These are phyloP conservation scores for Graphiopsis chlorocephala DNA, from an alignment of 2,329 filamentous ascomycete species.

Conservation along the genomic window DNA sequence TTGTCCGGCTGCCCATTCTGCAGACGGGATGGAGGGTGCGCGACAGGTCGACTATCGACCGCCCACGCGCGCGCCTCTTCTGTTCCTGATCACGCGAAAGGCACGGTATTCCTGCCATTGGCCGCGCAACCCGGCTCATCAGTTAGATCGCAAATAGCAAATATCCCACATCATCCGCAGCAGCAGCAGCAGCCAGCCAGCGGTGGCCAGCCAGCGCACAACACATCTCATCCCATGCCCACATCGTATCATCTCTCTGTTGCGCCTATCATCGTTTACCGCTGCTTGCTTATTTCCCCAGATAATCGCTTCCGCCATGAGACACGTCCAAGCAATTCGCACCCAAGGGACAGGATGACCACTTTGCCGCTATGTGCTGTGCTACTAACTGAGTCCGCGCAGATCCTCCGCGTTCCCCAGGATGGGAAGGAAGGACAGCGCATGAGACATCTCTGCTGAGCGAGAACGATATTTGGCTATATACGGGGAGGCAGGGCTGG, in stretches of 20 bases:
- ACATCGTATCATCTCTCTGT: neutral
- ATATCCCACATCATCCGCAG: constrained; percentile 7
- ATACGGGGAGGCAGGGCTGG: neutral
- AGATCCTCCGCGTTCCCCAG: constrained; percentile 50
- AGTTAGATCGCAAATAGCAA: neutral
- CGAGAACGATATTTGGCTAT: constrained; percentile 1
- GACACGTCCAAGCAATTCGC: neutral
- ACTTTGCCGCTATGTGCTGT: no score
- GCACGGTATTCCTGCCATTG: neutral
- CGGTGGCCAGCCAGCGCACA: constrained; percentile 7
- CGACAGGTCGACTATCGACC: neutral
- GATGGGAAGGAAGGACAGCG: neutral
- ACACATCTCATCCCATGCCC: constrained; percentile 9
- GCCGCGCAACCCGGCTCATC: neutral
- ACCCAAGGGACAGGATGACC: neutral
- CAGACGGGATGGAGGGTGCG: neutral
- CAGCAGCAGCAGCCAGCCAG: no score
- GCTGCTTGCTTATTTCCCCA: constrained; percentile 4
- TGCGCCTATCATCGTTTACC: constrained; percentile 8
- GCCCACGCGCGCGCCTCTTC: neutral
- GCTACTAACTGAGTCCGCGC: constrained; percentile 35
- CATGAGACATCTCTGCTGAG: constrained; percentile 6
- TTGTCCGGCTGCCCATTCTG: neutral
- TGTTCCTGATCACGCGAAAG: neutral
- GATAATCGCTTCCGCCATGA: neutral